Evolutionary conservation across 2,329 filamentous ascomycete genomes (phyloP).

Genomic region (Aspergillus sp.): DNA sequence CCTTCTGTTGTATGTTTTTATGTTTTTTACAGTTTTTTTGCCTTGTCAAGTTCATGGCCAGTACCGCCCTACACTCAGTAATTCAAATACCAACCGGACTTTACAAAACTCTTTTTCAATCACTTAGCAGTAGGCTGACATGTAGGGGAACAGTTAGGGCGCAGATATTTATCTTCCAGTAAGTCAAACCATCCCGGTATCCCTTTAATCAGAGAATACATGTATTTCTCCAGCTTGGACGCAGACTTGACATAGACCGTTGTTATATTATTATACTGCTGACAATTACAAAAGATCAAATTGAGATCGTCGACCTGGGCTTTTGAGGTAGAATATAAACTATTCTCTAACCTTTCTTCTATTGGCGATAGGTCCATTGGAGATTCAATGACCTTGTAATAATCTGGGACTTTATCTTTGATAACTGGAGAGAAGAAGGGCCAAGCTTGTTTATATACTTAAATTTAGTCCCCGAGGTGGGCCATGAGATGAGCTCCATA

Average conservation of each 20-base stretch:
- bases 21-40: too few relatives aligned
- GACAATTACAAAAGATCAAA: slow-evolving; percentile 91
- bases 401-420: slow-evolving; percentile 92
- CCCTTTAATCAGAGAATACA: background rate
- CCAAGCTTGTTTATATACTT: slow-evolving; percentile 92
- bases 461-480: slow-evolving; percentile 94
- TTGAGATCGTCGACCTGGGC: slow-evolving; percentile 88
- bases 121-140: too few relatives aligned
- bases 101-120: too few relatives aligned
- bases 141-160: too few relatives aligned
- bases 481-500: slow-evolving; percentile 98
- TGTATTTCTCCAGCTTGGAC: slow-evolving; percentile 88
- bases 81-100: too few relatives aligned
- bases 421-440: slow-evolving; percentile 94
- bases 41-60: too few relatives aligned
- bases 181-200: too few relatives aligned
- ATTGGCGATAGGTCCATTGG: slow-evolving; percentile 97
- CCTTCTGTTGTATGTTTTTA: too few relatives aligned
- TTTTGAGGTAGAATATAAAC: slow-evolving; percentile 85
- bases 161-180: too few relatives aligned
- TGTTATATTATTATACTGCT: slow-evolving; percentile 93
- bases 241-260: slow-evolving; percentile 95
- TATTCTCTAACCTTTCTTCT: slow-evolving; percentile 92
- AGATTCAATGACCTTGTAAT: slow-evolving; percentile 97
- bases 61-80: too few relatives aligned